Conservation (phyloP, 371 early-diverging fungal species). For the Rhizopus sp. region DNA sequence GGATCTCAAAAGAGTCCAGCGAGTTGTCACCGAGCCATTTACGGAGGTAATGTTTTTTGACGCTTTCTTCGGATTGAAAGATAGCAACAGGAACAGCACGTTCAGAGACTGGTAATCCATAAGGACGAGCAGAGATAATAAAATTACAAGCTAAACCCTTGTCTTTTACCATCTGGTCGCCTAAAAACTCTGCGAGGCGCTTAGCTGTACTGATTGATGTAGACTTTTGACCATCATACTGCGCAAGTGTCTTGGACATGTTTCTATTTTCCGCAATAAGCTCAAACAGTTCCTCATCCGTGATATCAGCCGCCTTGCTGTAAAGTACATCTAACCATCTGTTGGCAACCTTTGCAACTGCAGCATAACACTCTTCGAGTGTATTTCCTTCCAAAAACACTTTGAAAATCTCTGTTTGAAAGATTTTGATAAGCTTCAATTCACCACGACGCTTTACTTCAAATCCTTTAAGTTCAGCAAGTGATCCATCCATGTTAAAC, state of each 20-base stretch:
- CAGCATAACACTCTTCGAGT: constrained; percentile 90
- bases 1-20: constrained; percentile 76
- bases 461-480: constrained; percentile 99
- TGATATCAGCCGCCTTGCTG: constrained; percentile 80
- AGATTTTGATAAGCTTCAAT: constrained; percentile 97
- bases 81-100: constrained; percentile 97
- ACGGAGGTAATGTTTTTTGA: constrained; percentile 85
- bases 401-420: constrained; percentile 96
- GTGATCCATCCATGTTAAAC: constrained; percentile 93
- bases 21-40: constrained; percentile 92
- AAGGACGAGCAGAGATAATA: constrained; percentile 90
- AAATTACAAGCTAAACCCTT: constrained; percentile 98
- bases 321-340: constrained; percentile 97
- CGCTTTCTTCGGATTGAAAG: constrained; percentile 84
- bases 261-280: constrained; percentile 98
- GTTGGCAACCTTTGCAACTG: constrained; percentile 90
- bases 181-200: constrained; percentile 97
- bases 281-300: constrained; percentile 94
- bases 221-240: constrained; percentile 94
- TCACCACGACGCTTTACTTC: constrained; percentile 99
- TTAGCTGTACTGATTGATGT: constrained; percentile 96
- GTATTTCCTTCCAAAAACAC: constrained; percentile 89
- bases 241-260: constrained; percentile 95
- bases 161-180: constrained; percentile 97
- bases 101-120: constrained; percentile 90